These are phyloP conservation scores for Aspergillus unguis DNA, from an alignment of 2,329 filamentous ascomycete genomes.

Conservation along the genomic window DNA sequence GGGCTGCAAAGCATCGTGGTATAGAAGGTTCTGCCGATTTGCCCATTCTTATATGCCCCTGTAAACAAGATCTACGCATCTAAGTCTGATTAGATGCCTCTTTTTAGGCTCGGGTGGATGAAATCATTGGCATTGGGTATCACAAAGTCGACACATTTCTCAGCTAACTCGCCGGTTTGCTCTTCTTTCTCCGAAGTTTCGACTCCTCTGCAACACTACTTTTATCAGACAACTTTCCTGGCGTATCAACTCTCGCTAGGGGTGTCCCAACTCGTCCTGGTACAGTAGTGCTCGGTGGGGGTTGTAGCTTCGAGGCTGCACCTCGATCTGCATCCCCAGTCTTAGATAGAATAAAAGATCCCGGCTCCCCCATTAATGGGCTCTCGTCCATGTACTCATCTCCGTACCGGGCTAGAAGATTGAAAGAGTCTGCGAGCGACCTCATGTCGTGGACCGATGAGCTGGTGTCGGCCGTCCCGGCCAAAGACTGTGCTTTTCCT, in stretches of 20 bases:
- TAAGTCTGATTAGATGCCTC: neutral
- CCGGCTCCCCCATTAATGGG: constrained; percentile 61
- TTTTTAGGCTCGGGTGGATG: neutral
- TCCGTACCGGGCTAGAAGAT: constrained; percentile 52
- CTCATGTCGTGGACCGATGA: constrained; percentile 36
- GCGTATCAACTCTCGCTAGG: constrained; percentile 32
- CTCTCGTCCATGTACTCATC: constrained; percentile 65
- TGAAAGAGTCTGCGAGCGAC: constrained; percentile 48
- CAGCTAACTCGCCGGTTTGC: constrained; percentile 25
- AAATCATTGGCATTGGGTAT: constrained; percentile 4
- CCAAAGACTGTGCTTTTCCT: constrained; percentile 24
- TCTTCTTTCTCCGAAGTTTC: constrained; percentile 37
- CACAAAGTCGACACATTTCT: neutral
- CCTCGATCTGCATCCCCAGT: constrained; percentile 30
- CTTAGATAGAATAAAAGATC: constrained; percentile 56
- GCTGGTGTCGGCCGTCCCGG: constrained; percentile 20
- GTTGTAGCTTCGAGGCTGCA: constrained; percentile 20
- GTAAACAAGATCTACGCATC: neutral
- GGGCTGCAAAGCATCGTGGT: neutral
- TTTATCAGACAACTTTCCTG: constrained; percentile 29
- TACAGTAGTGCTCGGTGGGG: constrained; percentile 4
- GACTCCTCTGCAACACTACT: constrained; percentile 33
- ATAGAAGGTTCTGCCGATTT: neutral
- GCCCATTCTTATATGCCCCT: neutral
- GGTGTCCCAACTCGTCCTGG: constrained; percentile 28